These are phyloP conservation scores for Fusarium solani-melongenae DNA, from an alignment of 2,329 filamentous ascomycete genomes.

Conservation along the genomic window DNA sequence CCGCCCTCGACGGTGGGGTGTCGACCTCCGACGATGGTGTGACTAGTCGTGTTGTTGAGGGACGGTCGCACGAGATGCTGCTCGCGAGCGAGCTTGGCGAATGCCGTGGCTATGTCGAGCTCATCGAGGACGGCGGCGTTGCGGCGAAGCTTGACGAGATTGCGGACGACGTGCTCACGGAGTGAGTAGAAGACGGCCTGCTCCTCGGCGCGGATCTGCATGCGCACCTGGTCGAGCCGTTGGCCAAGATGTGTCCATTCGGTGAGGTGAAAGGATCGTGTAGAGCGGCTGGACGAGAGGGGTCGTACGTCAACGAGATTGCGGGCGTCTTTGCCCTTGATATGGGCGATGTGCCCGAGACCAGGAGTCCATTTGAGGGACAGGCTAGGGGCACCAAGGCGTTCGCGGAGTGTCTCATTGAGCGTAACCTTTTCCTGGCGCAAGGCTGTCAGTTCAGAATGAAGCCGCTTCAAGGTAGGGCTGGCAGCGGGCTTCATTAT, in stretches of 20 bases:
- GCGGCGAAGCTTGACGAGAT: constrained; percentile 85
- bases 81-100: constrained; percentile 81
- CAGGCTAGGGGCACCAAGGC: constrained; percentile 72
- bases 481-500: constrained; percentile 78
- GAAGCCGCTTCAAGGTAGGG: constrained; percentile 70
- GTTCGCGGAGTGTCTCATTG: constrained; percentile 68
- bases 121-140: constrained; percentile 95
- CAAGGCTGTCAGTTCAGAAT: constrained; percentile 72
- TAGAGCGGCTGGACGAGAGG: constrained; percentile 84
- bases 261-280: constrained; percentile 83
- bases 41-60: constrained; percentile 71
- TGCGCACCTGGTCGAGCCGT: constrained; percentile 79
- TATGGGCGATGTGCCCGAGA: constrained; percentile 89
- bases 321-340: constrained; percentile 81
- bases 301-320: constrained; percentile 48
- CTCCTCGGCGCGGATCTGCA: constrained; percentile 86
- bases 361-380: constrained; percentile 88
- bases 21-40: constrained; percentile 85
- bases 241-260: constrained; percentile 88
- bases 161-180: constrained; percentile 79
- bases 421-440: constrained; percentile 70
- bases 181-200: constrained; percentile 80
- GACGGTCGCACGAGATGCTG: constrained; percentile 79
- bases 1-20: constrained; percentile 94
- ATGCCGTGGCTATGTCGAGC: constrained; percentile 89